Conservation (phyloP, 2,329 filamentous ascomycete genomes). For the Raffaelea albimanens region DNA sequence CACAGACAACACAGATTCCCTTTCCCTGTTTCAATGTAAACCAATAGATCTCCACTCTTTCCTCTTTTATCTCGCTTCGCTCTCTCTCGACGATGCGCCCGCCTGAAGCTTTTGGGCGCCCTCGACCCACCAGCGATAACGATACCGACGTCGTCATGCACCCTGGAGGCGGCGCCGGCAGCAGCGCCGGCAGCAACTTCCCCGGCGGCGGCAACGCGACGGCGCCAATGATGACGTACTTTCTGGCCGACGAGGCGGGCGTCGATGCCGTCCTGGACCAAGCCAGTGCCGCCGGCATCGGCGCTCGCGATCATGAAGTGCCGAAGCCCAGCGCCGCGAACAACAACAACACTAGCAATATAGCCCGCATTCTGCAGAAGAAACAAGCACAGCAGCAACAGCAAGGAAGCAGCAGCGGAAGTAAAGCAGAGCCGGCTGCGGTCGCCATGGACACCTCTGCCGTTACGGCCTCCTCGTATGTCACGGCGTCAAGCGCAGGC, state of each 20-base stretch:
- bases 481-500: neutral
- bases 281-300: constrained; percentile 15
- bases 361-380: no score
- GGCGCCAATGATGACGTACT: constrained; percentile 37
- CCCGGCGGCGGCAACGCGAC: neutral
- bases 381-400: neutral
- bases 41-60: no score
- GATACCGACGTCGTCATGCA: constrained; percentile 23
- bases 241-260: constrained; percentile 37
- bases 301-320: neutral
- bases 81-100: constrained; percentile 28
- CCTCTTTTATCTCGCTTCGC: no score
- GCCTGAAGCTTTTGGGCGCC: constrained; percentile 30
- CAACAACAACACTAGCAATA: neutral
- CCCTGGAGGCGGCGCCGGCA: constrained; percentile 12
- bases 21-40: no score
- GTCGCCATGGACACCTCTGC: no score
- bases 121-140: constrained; percentile 24
- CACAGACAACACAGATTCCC: no score
- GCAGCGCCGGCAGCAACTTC: neutral
- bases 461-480: no score
- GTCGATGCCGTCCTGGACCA: constrained; percentile 27
- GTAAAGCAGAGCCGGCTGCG: neutral
- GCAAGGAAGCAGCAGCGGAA: neutral
- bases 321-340: neutral